Conservation (phyloP, 306 rosid genomes). For the Mucuna pruriens region DNA sequence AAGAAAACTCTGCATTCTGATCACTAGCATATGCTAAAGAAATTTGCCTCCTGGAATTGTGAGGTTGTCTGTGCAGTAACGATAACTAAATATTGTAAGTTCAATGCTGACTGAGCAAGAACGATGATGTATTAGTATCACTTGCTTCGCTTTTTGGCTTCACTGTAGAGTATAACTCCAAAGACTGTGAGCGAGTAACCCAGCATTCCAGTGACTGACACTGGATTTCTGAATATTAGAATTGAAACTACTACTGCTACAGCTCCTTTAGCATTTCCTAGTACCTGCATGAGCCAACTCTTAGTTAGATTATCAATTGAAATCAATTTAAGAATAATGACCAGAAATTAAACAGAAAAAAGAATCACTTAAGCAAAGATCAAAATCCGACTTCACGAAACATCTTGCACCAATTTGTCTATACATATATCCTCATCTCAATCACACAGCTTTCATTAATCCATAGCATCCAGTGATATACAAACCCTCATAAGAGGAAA, state of each 20-base stretch:
- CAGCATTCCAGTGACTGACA: conserved; percentile 97
- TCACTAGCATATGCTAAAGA: conserved; percentile 42
- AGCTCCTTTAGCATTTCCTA: conserved; percentile 99
- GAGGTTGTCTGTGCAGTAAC: conserved; percentile 47
- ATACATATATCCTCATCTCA: background rate
- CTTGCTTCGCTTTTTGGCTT: conserved; percentile 96
- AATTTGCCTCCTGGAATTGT: conserved; percentile 48
- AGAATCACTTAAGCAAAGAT: background rate
- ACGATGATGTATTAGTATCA: conserved; percentile 45
- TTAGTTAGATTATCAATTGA: conserved; percentile 17
- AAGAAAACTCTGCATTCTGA: conserved; percentile 46
- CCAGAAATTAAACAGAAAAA: background rate
- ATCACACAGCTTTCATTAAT: background rate
- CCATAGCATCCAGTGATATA: background rate
- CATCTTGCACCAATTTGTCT: background rate
- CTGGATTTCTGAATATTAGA: conserved; percentile 92
- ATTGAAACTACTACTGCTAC: conserved; percentile 98
- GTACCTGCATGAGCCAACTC: conserved; percentile 70
- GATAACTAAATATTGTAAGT: conserved; percentile 45
- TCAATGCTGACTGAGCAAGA: conserved; percentile 40
- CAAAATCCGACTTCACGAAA: background rate
- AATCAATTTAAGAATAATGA: background rate
- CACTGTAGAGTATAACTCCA: conserved; percentile 94
- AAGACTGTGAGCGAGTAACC: conserved; percentile 90
- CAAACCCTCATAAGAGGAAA: background rate